These are phyloP conservation scores for Periconia macrospinosa DNA, from an alignment of 2,329 filamentous ascomycete species.

Conservation along the genomic window DNA sequence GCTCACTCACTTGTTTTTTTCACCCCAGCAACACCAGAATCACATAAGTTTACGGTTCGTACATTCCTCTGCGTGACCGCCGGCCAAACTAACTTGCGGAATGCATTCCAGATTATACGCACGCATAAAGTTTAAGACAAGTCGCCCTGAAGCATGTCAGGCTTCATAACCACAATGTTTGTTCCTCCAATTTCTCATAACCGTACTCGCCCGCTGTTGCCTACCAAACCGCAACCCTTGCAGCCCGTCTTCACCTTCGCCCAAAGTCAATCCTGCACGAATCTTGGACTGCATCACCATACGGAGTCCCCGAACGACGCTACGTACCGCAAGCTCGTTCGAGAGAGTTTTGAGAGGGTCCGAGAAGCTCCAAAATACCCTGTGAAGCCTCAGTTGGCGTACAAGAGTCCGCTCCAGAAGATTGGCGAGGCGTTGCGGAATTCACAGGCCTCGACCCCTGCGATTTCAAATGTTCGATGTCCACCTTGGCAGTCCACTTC, in stretches of 20 bases:
- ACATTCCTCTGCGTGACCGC: slow-evolving; percentile 24
- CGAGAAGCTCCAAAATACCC: slow-evolving; percentile 16
- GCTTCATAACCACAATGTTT: slow-evolving; percentile 81
- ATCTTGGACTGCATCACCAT: slow-evolving; percentile 19
- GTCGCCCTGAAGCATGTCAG: slow-evolving; percentile 61
- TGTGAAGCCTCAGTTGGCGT: slow-evolving; percentile 25
- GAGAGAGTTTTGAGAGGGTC: slow-evolving; percentile 13
- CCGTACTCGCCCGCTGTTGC: slow-evolving; percentile 32
- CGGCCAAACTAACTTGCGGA: slow-evolving; percentile 36
- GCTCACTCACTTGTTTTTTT: not conserved
- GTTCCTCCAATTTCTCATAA: slow-evolving; percentile 48
- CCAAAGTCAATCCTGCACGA: slow-evolving; percentile 46
- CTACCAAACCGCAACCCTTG: slow-evolving; percentile 40
- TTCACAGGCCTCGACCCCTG: slow-evolving; percentile 11
- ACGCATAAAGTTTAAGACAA: slow-evolving; percentile 23
- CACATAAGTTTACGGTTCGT: slow-evolving; percentile 10
- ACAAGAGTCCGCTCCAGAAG: slow-evolving; percentile 36
- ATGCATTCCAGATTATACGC: slow-evolving; percentile 28
- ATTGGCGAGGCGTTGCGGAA: slow-evolving; percentile 30
- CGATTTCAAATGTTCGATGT: not conserved
- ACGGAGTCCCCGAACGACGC: slow-evolving; percentile 9
- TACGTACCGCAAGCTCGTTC: slow-evolving; percentile 11
- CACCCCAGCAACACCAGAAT: not conserved
- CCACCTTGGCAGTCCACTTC: slow-evolving; percentile 5
- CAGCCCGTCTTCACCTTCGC: slow-evolving; percentile 48